Percentiles rank a stretch among this genome's conserved stretches.
Conservation (phyloP, 2,329 filamentous ascomycete genomes). For the Huntiella omanensis region DNA sequence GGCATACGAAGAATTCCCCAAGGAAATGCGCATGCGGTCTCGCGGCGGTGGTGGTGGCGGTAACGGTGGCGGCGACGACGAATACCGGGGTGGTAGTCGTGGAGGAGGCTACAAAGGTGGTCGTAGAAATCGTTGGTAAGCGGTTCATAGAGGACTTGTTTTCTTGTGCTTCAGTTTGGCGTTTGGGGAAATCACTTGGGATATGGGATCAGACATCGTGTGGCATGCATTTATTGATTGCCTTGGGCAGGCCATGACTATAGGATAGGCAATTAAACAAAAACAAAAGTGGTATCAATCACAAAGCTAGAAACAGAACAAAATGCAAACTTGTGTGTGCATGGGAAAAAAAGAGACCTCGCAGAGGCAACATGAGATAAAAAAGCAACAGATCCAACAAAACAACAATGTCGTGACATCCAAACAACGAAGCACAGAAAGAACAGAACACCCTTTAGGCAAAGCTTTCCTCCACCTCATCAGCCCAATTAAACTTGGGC, state of each 20-base stretch:
- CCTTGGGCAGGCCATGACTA: not conserved
- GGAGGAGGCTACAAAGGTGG: conserved; percentile 32
- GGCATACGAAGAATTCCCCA: conserved; percentile 69
- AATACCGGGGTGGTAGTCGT: conserved; percentile 29
- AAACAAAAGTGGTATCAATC: too few species aligned
- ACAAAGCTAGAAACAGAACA: too few species aligned
- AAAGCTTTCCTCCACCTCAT: conserved; percentile 36
- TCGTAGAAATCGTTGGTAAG: conserved; percentile 30
- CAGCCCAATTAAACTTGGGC: conserved; percentile 33
- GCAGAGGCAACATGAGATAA: too few species aligned
- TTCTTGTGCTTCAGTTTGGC: not conserved
- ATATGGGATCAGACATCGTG: too few species aligned
- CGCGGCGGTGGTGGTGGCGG: conserved; percentile 30
- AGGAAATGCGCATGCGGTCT: conserved; percentile 60
- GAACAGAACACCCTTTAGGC: not conserved
- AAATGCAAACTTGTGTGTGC: too few species aligned
- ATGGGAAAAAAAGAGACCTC: too few species aligned
- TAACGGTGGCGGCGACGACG: conserved; percentile 29
- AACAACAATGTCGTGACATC: not conserved
- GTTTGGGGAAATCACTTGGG: not conserved
- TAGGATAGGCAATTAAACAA: not conserved
- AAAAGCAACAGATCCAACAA: not conserved
- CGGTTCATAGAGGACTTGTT: not conserved
- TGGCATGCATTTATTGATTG: not conserved
- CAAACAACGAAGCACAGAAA: not conserved